These are phyloP conservation scores for Dentipellis fragilis DNA, from an alignment of 768 basidiomycete species.

Conservation along the genomic window DNA sequence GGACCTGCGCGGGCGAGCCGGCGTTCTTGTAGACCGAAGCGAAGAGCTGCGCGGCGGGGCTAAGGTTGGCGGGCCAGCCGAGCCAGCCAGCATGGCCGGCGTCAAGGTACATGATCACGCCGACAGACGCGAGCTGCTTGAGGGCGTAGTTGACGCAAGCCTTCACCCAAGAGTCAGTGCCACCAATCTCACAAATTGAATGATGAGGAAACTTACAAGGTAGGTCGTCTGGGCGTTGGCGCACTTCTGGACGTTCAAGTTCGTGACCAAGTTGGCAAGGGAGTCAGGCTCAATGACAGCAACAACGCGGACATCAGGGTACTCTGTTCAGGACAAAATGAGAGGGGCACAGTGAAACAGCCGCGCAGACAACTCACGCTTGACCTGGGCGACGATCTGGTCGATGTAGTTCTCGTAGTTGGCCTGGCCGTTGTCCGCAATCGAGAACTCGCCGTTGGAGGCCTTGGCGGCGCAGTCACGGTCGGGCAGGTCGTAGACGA, in stretches of 20 bases:
- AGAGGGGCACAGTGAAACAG: not conserved
- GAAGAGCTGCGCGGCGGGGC: constrained; percentile 49
- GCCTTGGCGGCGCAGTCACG: constrained; percentile 58
- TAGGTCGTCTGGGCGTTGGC: constrained; percentile 42
- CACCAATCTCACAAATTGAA: not conserved
- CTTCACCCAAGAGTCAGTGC: constrained; percentile 15
- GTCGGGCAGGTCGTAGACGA: constrained; percentile 47
- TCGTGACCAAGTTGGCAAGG: constrained; percentile 60
- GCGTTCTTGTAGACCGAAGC: constrained; percentile 37
- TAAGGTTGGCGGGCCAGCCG: constrained; percentile 57
- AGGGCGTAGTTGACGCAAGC: constrained; percentile 45
- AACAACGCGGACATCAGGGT: constrained; percentile 51
- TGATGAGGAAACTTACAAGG: constrained; percentile 21
- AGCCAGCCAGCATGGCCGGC: constrained; percentile 54
- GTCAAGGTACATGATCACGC: constrained; percentile 54
- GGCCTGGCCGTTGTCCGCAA: constrained; percentile 43
- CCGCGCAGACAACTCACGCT: constrained; percentile 24
- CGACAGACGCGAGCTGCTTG: constrained; percentile 41
- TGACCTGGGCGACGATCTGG: constrained; percentile 46
- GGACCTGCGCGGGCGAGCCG: constrained; percentile 45
- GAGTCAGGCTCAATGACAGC: constrained; percentile 63
- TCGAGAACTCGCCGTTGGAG: constrained; percentile 57
- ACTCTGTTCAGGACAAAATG: constrained; percentile 21
- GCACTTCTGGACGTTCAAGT: constrained; percentile 50
- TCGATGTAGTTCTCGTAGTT: constrained; percentile 56